A percentile compares a stretch with the other conserved stretches of the same genome.
These are phyloP conservation scores for Aspergillus brunneoviolaceus DNA, from an alignment of 2,329 filamentous ascomycete species.

Conservation along the genomic window DNA sequence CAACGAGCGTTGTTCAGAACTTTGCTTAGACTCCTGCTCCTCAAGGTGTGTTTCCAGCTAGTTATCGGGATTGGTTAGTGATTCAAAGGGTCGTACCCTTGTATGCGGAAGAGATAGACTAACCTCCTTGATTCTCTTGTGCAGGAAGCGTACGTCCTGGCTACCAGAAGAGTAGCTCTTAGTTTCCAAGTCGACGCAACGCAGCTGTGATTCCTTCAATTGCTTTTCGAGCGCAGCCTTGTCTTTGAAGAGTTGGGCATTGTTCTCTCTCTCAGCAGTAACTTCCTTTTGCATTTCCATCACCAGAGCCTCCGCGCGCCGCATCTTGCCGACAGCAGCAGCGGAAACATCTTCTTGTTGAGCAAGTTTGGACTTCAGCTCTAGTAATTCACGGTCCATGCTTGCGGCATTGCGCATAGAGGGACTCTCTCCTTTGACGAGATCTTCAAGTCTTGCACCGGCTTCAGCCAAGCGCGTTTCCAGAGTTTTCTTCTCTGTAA, in stretches of 20 bases:
- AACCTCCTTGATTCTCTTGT: slow-evolving; percentile 94
- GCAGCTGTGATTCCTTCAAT: slow-evolving; percentile 85
- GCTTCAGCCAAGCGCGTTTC: slow-evolving; percentile 85
- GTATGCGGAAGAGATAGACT: slow-evolving; percentile 31
- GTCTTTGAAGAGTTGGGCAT: slow-evolving; percentile 79
- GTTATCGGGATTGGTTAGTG: slow-evolving; percentile 13
- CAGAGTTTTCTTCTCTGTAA: slow-evolving; percentile 86
- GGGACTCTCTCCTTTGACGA: slow-evolving; percentile 80
- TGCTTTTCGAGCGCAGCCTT: slow-evolving; percentile 87
- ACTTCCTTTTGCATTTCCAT: slow-evolving; percentile 94
- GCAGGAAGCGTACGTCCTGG: slow-evolving; percentile 91
- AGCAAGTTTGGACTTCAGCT: slow-evolving; percentile 82
- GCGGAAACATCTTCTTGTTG: slow-evolving; percentile 91
- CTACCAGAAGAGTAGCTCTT: slow-evolving; percentile 94
- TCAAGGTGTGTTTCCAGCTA: slow-evolving; percentile 88
- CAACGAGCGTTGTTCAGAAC: slow-evolving; percentile 78
- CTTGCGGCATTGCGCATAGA: slow-evolving; percentile 85
- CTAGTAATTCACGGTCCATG: slow-evolving; percentile 83
- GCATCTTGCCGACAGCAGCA: slow-evolving; percentile 95
- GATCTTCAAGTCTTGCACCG: slow-evolving; percentile 81
- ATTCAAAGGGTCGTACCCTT: slow-evolving; percentile 14
- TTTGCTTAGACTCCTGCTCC: slow-evolving; percentile 73
- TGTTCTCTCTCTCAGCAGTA: slow-evolving; percentile 76
- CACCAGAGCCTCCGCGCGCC: slow-evolving; percentile 81
- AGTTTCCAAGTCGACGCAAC: slow-evolving; percentile 89